Conservation (phyloP, 371 early-diverging fungal species). For the Mortierella sp. region DNA sequence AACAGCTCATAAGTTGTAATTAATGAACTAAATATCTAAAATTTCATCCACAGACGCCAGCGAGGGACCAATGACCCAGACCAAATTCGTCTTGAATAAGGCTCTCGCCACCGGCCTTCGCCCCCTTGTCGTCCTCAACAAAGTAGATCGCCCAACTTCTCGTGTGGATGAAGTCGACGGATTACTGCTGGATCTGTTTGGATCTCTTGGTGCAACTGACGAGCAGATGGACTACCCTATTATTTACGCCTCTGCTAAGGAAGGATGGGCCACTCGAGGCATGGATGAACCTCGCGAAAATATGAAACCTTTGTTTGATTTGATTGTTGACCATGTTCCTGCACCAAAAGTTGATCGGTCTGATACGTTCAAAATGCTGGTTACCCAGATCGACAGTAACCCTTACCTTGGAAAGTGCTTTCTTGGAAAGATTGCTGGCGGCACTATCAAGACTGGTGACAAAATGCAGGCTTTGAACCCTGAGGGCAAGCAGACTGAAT, state of each 20-base stretch:
- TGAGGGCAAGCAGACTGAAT: constrained; percentile 67
- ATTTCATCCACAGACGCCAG: constrained; percentile 68
- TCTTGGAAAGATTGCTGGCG: constrained; percentile 77
- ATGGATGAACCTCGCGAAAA: constrained; percentile 58
- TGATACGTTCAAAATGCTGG: constrained; percentile 80
- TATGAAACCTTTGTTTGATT: constrained; percentile 77
- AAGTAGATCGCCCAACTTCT: constrained; percentile 81
- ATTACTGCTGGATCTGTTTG: constrained; percentile 80
- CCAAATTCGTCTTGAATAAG: constrained; percentile 85
- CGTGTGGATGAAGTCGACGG: constrained; percentile 80
- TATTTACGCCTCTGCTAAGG: constrained; percentile 82
- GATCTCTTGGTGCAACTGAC: constrained; percentile 78
- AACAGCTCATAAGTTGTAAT: not conserved
- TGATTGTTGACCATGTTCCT: constrained; percentile 75
- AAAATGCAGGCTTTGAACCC: constrained; percentile 75
- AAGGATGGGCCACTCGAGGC: constrained; percentile 79
- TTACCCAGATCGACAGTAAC: constrained; percentile 85
- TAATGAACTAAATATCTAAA: not conserved
- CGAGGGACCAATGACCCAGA: constrained; percentile 89
- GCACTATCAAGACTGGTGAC: constrained; percentile 76
- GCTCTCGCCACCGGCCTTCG: constrained; percentile 73
- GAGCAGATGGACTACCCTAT: constrained; percentile 82
- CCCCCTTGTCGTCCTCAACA: constrained; percentile 85
- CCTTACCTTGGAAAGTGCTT: constrained; percentile 84
- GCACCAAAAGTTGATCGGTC: constrained; percentile 70